These are phyloP conservation scores for Leccinum insolens DNA, from an alignment of 1,284 basidiomycete species.

Conservation along the genomic window DNA sequence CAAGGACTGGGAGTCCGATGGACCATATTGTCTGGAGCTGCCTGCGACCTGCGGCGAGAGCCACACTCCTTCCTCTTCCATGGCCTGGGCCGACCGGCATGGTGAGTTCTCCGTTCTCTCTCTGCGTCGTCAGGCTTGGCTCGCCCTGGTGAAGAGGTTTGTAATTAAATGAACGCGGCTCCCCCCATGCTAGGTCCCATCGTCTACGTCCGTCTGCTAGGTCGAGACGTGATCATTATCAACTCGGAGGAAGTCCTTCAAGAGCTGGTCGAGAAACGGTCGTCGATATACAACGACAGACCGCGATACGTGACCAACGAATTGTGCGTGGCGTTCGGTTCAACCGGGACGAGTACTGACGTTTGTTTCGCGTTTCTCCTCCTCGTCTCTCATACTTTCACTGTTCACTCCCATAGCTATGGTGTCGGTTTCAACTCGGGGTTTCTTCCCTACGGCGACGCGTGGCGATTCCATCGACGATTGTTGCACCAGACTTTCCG, in stretches of 20 bases:
- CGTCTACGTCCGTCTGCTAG: constrained; percentile 11
- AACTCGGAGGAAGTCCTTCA: constrained; percentile 25
- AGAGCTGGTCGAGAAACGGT: constrained; percentile 30
- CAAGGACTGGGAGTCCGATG: too few relatives aligned
- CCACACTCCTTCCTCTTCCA: not conserved
- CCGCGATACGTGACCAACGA: constrained; percentile 13
- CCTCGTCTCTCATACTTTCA: not conserved
- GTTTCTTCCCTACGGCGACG: constrained; percentile 11
- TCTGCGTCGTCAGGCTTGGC: not conserved
- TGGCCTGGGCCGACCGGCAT: constrained; percentile 4
- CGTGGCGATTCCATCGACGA: not conserved
- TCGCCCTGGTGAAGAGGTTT: not conserved
- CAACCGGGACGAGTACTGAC: not conserved
- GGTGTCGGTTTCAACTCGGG: constrained; percentile 10
- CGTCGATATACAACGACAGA: constrained; percentile 27
- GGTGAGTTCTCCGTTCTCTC: constrained; percentile 2
- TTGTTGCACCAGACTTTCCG: constrained; percentile 2
- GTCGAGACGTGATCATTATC: constrained; percentile 22
- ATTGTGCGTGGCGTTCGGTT: constrained; percentile 5
- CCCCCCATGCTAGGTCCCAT: constrained; percentile 1
- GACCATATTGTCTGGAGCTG: too few relatives aligned
- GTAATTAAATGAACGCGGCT: not conserved
- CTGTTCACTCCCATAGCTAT: not conserved
- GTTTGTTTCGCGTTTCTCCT: not conserved
- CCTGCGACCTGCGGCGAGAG: too few relatives aligned